Conservation (phyloP, 2,329 filamentous ascomycete genomes). For the Claviceps capensis region DNA sequence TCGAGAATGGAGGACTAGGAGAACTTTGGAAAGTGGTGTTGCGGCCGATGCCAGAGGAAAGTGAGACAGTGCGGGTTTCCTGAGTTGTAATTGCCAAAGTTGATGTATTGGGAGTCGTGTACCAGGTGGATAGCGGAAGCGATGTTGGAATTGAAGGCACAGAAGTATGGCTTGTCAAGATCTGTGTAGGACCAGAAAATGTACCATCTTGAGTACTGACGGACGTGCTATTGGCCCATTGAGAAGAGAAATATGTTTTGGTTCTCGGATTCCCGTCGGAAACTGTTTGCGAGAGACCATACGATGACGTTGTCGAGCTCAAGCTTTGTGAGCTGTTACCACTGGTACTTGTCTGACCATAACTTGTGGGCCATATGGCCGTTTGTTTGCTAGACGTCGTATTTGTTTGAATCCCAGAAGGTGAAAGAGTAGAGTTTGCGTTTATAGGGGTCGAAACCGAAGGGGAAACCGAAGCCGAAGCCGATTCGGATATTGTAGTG, state of each 20-base stretch:
- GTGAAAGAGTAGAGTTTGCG: neutral
- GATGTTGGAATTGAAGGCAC: neutral
- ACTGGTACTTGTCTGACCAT: neutral
- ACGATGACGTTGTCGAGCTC: neutral
- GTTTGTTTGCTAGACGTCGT: neutral
- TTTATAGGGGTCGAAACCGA: neutral
- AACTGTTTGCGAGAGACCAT: neutral
- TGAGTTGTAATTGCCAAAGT: neutral
- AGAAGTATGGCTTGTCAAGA: neutral
- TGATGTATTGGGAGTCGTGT: neutral
- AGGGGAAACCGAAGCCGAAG: no score
- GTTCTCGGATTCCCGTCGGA: constrained; percentile 3
- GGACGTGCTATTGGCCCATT: constrained; percentile 2
- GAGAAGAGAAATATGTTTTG: constrained; percentile 3
- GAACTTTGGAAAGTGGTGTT: neutral
- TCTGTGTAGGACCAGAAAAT: neutral
- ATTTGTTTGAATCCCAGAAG: neutral
- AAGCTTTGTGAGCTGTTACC: neutral
- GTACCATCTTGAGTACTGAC: neutral
- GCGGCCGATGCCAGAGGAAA: neutral
- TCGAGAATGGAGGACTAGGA: neutral
- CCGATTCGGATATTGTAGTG: neutral
- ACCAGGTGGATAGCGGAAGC: neutral
- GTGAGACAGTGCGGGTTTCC: neutral
- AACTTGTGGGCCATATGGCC: neutral